Conservation (phyloP, 1,139 yeast genomes). For the Dujonia santamariae region DNA sequence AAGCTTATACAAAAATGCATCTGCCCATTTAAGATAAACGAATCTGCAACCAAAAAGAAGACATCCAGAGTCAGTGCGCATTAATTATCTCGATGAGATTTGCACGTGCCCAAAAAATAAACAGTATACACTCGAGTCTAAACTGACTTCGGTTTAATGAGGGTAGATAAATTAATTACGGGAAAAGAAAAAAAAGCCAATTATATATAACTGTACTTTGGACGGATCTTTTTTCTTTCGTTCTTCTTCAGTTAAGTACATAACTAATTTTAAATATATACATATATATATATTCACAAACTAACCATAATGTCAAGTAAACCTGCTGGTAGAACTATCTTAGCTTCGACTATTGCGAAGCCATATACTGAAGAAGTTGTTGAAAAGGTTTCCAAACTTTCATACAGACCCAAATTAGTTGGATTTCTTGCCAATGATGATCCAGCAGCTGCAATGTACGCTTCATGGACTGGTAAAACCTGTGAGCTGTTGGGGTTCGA, state of each 20-base stretch:
- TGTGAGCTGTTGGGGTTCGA: conserved; percentile 81
- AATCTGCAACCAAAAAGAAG: background rate
- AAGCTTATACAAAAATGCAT: conserved; percentile 81
- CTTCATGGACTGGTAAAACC: conserved; percentile 93
- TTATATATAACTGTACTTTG: background rate
- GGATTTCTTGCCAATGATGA: conserved; percentile 91
- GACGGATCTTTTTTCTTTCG: background rate
- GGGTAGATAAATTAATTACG: background rate
- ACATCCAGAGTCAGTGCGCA: conserved; percentile 1
- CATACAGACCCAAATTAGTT: conserved; percentile 67
- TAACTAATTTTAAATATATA: background rate
- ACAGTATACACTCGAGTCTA: background rate
- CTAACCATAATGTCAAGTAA: too few relatives aligned
- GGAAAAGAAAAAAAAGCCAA: conserved; percentile 1
- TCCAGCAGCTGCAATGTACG: conserved; percentile 94
- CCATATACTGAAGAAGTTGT: conserved; percentile 72
- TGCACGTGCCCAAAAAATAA: background rate
- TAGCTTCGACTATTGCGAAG: conserved; percentile 87
- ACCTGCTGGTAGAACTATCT: conserved; percentile 72
- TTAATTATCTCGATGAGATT: background rate
- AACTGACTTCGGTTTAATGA: conserved; percentile 2
- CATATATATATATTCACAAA: background rate
- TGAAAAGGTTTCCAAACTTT: conserved; percentile 51
- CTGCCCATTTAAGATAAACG: conserved; percentile 62
- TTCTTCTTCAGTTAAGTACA: background rate